phyloP scores from a whole-genome alignment of 78 protist genomes.

The Dictyostelium brefeldianum region DNA sequence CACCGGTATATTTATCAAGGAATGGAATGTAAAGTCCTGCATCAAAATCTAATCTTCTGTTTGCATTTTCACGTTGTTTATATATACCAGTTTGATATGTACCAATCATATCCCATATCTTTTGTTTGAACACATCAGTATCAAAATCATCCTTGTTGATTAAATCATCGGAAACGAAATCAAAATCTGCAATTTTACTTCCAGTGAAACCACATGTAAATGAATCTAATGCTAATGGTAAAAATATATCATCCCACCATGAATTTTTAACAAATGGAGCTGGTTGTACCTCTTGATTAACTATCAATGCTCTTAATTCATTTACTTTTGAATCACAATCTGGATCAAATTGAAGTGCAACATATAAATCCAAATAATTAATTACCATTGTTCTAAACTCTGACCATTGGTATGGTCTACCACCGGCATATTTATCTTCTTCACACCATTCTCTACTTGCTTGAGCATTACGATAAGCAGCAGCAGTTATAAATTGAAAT shows the following conservation, averaged over 20 bases:
- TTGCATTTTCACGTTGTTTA: conserved; percentile 8
- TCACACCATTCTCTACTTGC: conserved; percentile 25
- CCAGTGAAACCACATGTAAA: conserved; percentile 13
- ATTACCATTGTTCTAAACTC: not conserved
- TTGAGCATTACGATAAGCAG: conserved; percentile 34
- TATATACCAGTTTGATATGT: not conserved
- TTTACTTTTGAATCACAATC: not conserved
- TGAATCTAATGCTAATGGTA: not conserved
- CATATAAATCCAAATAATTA: not conserved
- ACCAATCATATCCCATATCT: conserved; percentile 29
- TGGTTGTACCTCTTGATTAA: not conserved
- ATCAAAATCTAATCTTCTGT: conserved; percentile 37
- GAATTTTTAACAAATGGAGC: not conserved
- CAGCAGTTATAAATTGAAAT: not conserved
- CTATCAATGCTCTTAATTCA: not conserved
- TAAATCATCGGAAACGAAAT: conserved; percentile 22
- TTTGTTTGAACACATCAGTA: conserved; percentile 11
- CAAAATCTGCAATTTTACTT: not conserved
- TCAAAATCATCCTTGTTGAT: not conserved
- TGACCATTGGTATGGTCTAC: not conserved
- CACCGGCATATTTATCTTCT: not conserved
- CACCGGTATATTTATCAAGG: conserved; percentile 17
- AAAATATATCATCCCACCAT: not conserved
- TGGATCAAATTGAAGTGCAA: conserved; percentile 13
- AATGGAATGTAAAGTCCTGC: conserved; percentile 28